A percentile compares a stretch with the other conserved stretches of the same genome.
Evolutionary conservation across 1,284 basidiomycete genomes (phyloP).

Genomic region (Apiotrichum domesticum): DNA sequence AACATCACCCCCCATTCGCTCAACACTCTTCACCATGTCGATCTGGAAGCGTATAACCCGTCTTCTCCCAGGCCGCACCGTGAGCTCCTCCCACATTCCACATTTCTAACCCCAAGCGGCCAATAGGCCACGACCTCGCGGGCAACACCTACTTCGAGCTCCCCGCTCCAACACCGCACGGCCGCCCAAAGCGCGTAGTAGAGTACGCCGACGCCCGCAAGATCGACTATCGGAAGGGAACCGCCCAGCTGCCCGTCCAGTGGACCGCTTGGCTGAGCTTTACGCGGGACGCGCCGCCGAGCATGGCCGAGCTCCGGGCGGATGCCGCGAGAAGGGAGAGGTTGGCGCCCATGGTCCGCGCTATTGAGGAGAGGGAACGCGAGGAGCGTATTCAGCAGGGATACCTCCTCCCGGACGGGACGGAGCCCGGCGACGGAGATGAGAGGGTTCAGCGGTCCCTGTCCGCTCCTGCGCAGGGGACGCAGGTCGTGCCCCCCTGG

Average conservation of each 20-base stretch:
- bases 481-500: not conserved
- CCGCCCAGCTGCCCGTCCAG: constrained; percentile 33
- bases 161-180: constrained; percentile 15
- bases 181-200: constrained; percentile 26
- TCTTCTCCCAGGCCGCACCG: not conserved
- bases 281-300: constrained; percentile 35
- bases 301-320: constrained; percentile 27
- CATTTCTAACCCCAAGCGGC: constrained; percentile 5
- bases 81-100: not conserved
- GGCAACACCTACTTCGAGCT: constrained; percentile 32
- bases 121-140: constrained; percentile 19
- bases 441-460: not conserved
- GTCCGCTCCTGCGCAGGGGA: not conserved
- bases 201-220: constrained; percentile 23
- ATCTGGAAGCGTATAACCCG: not conserved
- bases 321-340: constrained; percentile 25
- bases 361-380: constrained; percentile 35
- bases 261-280: constrained; percentile 34
- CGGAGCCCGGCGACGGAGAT: constrained; percentile 1
- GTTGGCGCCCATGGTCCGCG: constrained; percentile 24
- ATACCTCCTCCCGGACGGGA: constrained; percentile 29
- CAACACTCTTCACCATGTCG: not conserved
- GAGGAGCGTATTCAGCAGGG: constrained; percentile 43
- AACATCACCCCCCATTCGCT: not conserved
- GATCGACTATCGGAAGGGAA: constrained; percentile 25